Conservation (phyloP, 2,329 filamentous ascomycete species). For the Alternaria arborescens region DNA sequence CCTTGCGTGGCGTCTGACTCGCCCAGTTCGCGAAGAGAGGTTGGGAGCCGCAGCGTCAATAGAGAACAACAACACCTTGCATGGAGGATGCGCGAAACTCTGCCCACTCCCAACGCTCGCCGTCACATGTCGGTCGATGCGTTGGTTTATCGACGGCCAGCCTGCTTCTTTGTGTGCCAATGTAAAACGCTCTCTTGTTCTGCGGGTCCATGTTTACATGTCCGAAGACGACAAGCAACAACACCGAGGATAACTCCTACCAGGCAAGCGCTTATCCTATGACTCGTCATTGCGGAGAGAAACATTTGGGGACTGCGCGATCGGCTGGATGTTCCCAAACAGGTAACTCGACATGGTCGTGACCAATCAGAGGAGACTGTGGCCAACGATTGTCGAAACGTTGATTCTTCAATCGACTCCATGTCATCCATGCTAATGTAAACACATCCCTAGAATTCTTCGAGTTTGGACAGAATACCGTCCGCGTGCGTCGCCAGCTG, state of each 20-base stretch:
- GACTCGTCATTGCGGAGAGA: background rate
- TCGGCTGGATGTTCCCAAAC: slow-evolving; percentile 8
- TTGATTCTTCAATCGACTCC: background rate
- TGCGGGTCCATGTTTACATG: slow-evolving; percentile 13
- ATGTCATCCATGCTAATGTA: background rate
- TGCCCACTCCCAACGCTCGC: slow-evolving; percentile 16
- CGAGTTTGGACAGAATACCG: background rate
- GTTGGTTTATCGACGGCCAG: slow-evolving; percentile 26
- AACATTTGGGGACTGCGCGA: background rate
- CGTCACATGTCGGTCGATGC: slow-evolving; percentile 17
- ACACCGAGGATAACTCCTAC: background rate
- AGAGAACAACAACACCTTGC: slow-evolving; percentile 32
- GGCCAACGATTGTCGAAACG: background rate
- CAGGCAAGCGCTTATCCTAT: background rate
- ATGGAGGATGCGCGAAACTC: slow-evolving; percentile 11
- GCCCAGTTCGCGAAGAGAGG: slow-evolving; percentile 35
- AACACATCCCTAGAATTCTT: background rate
- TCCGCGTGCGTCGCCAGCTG: slow-evolving; percentile 1
- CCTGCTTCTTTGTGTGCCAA: slow-evolving; percentile 32
- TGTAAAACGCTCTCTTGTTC: slow-evolving; percentile 18
- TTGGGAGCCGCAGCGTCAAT: slow-evolving; percentile 38
- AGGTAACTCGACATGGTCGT: slow-evolving; percentile 3
- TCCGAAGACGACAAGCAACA: background rate
- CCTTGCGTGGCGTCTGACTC: background rate
- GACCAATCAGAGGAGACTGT: slow-evolving; percentile 12